Percentiles rank a stretch among this genome's conserved stretches.
phyloP scores from a whole-genome alignment of 345 rosid genomes.

The Bretschneidera sinensis region DNA sequence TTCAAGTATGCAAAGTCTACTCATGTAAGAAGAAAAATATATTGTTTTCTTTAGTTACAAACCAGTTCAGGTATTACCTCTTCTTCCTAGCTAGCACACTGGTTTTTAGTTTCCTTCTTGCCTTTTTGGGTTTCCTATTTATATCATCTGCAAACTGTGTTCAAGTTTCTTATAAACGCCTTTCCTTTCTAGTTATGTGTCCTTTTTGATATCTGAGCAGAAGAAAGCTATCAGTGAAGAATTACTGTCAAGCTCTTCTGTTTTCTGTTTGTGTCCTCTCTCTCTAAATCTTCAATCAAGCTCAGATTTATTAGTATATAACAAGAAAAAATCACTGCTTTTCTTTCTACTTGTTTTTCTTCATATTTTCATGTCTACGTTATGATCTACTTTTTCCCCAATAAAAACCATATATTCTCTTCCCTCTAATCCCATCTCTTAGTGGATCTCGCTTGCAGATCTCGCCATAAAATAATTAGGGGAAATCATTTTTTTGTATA shows the following conservation, averaged over 20 bases:
- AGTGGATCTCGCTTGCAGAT: conserved; percentile 17
- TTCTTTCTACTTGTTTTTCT: neutral
- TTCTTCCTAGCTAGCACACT: conserved; percentile 1
- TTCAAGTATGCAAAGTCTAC: neutral
- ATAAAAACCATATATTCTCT: neutral
- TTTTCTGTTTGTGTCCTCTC: no score
- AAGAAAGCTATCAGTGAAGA: neutral
- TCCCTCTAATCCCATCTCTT: neutral
- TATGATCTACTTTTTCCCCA: neutral
- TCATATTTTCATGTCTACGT: neutral
- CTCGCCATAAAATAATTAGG: conserved; percentile 7
- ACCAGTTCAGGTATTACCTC: conserved; percentile 6
- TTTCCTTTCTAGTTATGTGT: conserved; percentile 1
- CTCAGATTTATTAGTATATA: neutral
- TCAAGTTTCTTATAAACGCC: neutral
- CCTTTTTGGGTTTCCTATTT: conserved; percentile 6
- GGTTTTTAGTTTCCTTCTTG: conserved; percentile 1
- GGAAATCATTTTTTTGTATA: conserved; percentile 11
- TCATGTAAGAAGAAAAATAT: no score
- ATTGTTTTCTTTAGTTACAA: conserved; percentile 9
- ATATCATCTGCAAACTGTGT: neutral
- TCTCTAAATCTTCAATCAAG: neutral
- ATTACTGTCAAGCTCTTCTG: no score
- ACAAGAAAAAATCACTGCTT: neutral
- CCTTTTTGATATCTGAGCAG: conserved; percentile 1